phyloP scores from a whole-genome alignment of 2,329 filamentous ascomycete genomes.

The Monilinia fructicola region DNA sequence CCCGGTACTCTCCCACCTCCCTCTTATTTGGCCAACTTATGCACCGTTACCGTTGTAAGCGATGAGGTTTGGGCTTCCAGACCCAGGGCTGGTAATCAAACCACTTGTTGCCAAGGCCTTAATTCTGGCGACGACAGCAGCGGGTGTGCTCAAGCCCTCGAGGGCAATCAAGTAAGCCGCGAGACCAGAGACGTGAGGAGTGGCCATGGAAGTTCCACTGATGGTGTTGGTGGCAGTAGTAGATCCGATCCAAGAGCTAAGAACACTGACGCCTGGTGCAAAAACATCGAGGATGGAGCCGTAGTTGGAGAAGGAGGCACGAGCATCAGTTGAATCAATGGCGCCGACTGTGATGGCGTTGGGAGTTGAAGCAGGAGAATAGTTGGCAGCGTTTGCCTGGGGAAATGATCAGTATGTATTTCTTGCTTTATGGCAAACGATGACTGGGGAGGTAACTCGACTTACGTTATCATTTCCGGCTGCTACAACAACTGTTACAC shows the following conservation, averaged over 20 bases:
- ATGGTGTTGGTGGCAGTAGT: conserved; percentile 50
- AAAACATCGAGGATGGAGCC: conserved; percentile 52
- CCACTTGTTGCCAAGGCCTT: conserved; percentile 43
- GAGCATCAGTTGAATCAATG: conserved; percentile 43
- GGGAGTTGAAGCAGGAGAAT: conserved; percentile 51
- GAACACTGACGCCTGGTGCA: conserved; percentile 49
- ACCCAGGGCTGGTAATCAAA: conserved; percentile 44
- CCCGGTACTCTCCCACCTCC: background rate
- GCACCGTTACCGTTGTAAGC: conserved; percentile 53
- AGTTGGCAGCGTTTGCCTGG: conserved; percentile 42
- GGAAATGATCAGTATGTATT: background rate
- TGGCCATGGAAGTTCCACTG: conserved; percentile 60
- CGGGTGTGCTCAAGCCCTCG: conserved; percentile 44
- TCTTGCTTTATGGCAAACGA: background rate
- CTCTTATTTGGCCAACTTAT: conserved; percentile 26
- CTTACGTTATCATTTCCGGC: conserved; percentile 52
- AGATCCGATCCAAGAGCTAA: conserved; percentile 49
- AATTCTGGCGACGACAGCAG: conserved; percentile 44
- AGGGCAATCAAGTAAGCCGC: conserved; percentile 64
- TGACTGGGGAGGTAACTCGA: background rate
- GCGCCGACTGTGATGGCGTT: conserved; percentile 56
- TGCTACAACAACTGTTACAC: conserved; percentile 54
- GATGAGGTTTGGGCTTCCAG: conserved; percentile 51
- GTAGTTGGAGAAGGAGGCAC: conserved; percentile 52
- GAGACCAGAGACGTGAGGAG: conserved; percentile 66